Base-by-base conservation (phyloP, 345 rosid species). In the Bruguiera parviflora region DNA sequence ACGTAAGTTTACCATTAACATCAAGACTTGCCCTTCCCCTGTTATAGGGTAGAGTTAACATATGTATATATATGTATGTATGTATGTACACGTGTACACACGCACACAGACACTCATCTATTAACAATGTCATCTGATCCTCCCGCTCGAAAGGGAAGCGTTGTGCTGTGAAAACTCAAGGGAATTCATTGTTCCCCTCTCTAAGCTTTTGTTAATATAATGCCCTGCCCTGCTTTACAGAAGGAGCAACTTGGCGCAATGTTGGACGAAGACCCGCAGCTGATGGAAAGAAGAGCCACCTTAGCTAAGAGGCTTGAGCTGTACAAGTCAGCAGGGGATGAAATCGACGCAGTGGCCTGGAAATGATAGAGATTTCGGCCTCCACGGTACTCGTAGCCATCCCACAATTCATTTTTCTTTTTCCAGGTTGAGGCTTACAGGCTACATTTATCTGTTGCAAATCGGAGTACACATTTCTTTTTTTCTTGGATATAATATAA, bases 261-360 rank as follows among this genome's bases (percentile, higher is more conserved):
- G 99, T 72, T 95, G 83, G 99, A 92, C 53, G 99, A 95, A 80
- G 99, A 95, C 77, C 99, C 99, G 6, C 91, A 89, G 62, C 88
- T 95, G 27, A 95, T 95, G 99, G 99, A 89, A 46, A 86, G 74
- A 79, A 90, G 98, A 81, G 68, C 78, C 58, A 63, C 80, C 57
- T 77, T 95, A 5, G 96, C 94, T 5, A 90, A 90, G 74, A 86
- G 98, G 82, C 99, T 92, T 2, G 96, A 92, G 72, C 87, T 95
- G 46, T 92, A 95, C 87, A 92, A 95, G 72, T 87, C 92, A 10
- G 99, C 99, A 18, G 84, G 97, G 82, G 99, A 95, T 59, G 99
- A 95, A 75, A 95, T 95, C 6, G 98, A 95, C 66, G 72, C 96
- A 0, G 98, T 90, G 61, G 98, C 98, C 1, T 95, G 99, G 99